phyloP scores from a whole-genome alignment of 164 flowering plant species.

The Sextonia rubra region DNA sequence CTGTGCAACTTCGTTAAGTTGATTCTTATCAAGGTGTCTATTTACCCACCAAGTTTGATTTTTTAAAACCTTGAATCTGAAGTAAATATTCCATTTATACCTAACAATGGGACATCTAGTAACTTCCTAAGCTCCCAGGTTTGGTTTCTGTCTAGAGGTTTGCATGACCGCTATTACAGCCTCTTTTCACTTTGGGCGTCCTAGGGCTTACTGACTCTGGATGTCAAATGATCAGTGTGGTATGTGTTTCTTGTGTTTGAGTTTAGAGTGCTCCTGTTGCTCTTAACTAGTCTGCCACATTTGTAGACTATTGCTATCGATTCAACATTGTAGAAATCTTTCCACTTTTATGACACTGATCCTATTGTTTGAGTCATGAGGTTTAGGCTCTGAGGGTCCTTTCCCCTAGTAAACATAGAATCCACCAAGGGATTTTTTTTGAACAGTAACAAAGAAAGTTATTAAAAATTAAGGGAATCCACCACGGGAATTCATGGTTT shows the following conservation, averaged over 20 bases:
- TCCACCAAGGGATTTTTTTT: background rate
- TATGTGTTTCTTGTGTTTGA: background rate
- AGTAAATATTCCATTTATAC: too few relatives aligned
- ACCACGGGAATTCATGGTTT: background rate
- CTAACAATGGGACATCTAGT: too few relatives aligned
- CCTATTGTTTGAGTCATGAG: background rate
- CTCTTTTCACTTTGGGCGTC: too few relatives aligned
- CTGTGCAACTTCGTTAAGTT: too few relatives aligned
- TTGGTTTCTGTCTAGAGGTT: too few relatives aligned
- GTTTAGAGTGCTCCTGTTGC: background rate
- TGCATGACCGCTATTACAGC: too few relatives aligned
- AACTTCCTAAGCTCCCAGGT: too few relatives aligned
- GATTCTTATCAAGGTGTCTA: too few relatives aligned
- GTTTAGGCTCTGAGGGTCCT: background rate
- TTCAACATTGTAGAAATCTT: background rate
- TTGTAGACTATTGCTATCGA: background rate
- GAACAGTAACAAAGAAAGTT: background rate
- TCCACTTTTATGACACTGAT: background rate
- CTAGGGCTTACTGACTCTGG: too few relatives aligned
- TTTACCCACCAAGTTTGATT: too few relatives aligned
- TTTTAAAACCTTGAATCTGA: too few relatives aligned
- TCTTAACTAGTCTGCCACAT: background rate
- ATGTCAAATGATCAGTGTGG: too few relatives aligned
- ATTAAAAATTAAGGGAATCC: background rate
- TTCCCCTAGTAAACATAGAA: background rate